A percentile compares a stretch with the other conserved stretches of the same genome.
phyloP scores from a whole-genome alignment of 2,329 filamentous ascomycete species.

The Hypoxylon sp. region DNA sequence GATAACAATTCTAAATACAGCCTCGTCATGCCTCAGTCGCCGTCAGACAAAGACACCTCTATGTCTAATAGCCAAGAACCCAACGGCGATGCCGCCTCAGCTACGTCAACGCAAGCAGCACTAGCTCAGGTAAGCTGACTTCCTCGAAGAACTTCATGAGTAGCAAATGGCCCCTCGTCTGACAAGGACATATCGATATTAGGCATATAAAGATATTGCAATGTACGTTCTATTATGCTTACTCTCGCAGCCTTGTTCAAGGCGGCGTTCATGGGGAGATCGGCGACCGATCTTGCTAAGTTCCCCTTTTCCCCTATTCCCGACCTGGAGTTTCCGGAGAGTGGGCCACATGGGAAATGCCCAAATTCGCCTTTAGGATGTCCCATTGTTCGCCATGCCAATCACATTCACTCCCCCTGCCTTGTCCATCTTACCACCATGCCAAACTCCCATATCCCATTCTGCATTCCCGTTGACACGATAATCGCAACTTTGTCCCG shows the following conservation, averaged over 20 bases:
- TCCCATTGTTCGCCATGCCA: slow-evolving; percentile 39
- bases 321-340: slow-evolving; percentile 22
- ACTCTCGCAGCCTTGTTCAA: slow-evolving; percentile 14
- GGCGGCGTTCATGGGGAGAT: slow-evolving; percentile 22
- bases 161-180: slow-evolving; percentile 26
- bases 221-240: slow-evolving; percentile 44
- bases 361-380: slow-evolving; percentile 33
- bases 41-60: slow-evolving; percentile 30
- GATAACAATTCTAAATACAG: slow-evolving; percentile 1
- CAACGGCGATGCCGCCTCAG: slow-evolving; percentile 29
- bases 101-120: slow-evolving; percentile 40
- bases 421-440: slow-evolving; percentile 34
- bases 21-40: slow-evolving; percentile 43
- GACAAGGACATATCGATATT: slow-evolving; percentile 38
- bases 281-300: slow-evolving; percentile 31
- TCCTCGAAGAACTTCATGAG: slow-evolving; percentile 1
- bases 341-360: slow-evolving; percentile 42
- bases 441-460: slow-evolving; percentile 25
- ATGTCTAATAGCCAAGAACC: slow-evolving; percentile 27
- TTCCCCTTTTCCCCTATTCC: slow-evolving; percentile 23
- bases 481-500: slow-evolving; percentile 26
- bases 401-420: slow-evolving; percentile 29
- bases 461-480: slow-evolving; percentile 31
- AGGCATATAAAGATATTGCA: slow-evolving; percentile 51
- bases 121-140: slow-evolving; percentile 45